Conservation (phyloP, 225 moss, liverwort and hornwort genomes). For the Straminergon stramineum region DNA sequence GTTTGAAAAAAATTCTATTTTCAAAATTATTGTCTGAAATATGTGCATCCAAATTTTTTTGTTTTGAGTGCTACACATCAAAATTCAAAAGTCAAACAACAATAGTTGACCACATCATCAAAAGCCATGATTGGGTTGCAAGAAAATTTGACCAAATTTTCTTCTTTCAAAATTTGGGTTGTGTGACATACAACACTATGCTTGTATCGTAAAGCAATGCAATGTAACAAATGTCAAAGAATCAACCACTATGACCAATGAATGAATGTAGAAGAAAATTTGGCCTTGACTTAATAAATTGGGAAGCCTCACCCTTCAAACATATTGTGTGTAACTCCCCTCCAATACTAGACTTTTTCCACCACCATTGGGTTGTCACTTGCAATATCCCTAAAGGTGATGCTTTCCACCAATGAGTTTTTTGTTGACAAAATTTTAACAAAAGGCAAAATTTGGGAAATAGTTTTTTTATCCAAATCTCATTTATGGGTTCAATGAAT, state of each 20-base stretch:
- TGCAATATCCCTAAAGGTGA: rapidly evolving
- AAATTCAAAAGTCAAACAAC: neutral
- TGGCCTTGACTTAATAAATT: neutral
- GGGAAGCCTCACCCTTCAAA: neutral
- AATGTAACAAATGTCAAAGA: neutral
- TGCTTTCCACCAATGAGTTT: neutral
- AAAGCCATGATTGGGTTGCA: neutral
- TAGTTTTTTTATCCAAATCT: neutral
- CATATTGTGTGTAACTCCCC: rapidly evolving
- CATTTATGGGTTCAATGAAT: neutral
- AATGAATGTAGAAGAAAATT: neutral
- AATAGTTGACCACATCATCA: neutral
- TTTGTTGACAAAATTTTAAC: neutral
- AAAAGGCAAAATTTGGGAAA: neutral
- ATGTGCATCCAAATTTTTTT: neutral
- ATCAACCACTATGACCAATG: neutral
- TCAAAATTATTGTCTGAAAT: neutral
- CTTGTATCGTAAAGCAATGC: neutral
- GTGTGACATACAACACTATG: neutral
- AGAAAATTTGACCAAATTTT: neutral
- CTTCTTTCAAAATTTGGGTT: neutral
- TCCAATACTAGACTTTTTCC: rapidly evolving
- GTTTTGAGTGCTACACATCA: too few species aligned
- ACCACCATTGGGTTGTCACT: rapidly evolving
- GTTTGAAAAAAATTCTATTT: neutral